A percentile compares a stretch with the other conserved stretches of the same genome.
phyloP scores from a whole-genome alignment of 1,284 basidiomycete genomes.

The Trichosporon sp. region DNA sequence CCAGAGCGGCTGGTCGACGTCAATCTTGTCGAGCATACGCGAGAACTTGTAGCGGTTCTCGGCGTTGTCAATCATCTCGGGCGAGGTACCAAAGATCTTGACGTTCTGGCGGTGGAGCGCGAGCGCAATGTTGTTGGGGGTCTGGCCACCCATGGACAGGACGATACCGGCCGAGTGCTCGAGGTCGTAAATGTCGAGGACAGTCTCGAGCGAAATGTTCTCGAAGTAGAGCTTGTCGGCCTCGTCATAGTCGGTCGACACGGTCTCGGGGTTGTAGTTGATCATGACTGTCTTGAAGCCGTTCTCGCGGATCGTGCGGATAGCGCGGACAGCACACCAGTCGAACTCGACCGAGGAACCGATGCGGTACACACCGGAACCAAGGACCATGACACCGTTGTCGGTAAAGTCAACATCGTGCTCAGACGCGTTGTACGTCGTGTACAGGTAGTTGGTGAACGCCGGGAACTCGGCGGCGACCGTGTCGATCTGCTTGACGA shows the following conservation, averaged over 20 bases:
- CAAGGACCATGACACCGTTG: constrained; percentile 93
- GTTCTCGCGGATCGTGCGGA: constrained; percentile 88
- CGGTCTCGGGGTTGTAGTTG: constrained; percentile 99
- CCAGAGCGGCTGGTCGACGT: constrained; percentile 96
- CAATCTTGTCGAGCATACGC: constrained; percentile 93
- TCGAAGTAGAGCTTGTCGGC: constrained; percentile 98
- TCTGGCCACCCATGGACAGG: constrained; percentile 97
- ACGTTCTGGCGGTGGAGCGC: constrained; percentile 93
- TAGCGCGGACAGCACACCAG: constrained; percentile 98
- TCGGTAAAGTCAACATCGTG: constrained; percentile 90
- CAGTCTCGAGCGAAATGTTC: constrained; percentile 94
- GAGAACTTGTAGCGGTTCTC: constrained; percentile 99
- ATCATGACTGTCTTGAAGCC: constrained; percentile 98
- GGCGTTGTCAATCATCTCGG: constrained; percentile 99
- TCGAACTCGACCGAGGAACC: constrained; percentile 99
- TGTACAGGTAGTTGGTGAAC: constrained; percentile 98
- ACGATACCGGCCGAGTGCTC: constrained; percentile 90
- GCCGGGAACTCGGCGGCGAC: constrained; percentile 99
- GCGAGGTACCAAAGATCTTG: constrained; percentile 96
- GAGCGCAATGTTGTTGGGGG: constrained; percentile 96
- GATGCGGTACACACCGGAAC: constrained; percentile 97
- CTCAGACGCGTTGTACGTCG: constrained; percentile 91
- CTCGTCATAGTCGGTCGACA: constrained; percentile 98
- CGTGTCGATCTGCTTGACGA: constrained; percentile 98
- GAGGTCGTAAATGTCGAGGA: constrained; percentile 94